phyloP scores from a whole-genome alignment of 441 rosid species.

The Euphorbia schlechtendalii region DNA sequence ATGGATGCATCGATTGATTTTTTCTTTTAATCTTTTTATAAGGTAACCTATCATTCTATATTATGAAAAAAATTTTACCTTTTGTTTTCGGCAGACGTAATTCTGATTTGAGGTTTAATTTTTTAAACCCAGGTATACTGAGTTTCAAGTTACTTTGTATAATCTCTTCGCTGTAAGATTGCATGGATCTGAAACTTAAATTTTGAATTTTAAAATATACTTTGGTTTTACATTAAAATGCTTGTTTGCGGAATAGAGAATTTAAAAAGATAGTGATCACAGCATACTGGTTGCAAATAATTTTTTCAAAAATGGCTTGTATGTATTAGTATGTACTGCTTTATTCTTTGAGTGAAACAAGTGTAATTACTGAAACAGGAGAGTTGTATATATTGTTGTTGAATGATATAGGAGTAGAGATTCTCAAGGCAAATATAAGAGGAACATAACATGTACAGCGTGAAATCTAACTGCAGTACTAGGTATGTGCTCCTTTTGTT shows the following conservation, averaged over 20 bases:
- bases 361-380: not conserved
- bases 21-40: too few species aligned
- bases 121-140: not conserved
- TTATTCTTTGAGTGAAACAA: not conserved
- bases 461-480: slow-evolving; percentile 33
- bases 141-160: not conserved
- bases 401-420: slow-evolving; percentile 38
- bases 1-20: too few species aligned
- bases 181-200: not conserved
- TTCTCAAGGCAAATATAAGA: slow-evolving; percentile 26
- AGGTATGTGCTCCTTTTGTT: slow-evolving; percentile 36
- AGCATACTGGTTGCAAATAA: not conserved
- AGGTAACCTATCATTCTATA: too few species aligned
- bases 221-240: not conserved
- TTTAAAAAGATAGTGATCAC: not conserved
- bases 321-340: not conserved
- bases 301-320: too few species aligned
- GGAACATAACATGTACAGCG: slow-evolving; percentile 36
- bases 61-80: not conserved
- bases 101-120: not conserved
- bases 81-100: not conserved
- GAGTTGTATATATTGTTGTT: slow-evolving; percentile 18
- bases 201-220: not conserved
- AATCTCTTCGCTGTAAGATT: not conserved
- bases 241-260: not conserved